Conservation (phyloP, 805 yeast genomes). For the Metschnikowia similis region DNA sequence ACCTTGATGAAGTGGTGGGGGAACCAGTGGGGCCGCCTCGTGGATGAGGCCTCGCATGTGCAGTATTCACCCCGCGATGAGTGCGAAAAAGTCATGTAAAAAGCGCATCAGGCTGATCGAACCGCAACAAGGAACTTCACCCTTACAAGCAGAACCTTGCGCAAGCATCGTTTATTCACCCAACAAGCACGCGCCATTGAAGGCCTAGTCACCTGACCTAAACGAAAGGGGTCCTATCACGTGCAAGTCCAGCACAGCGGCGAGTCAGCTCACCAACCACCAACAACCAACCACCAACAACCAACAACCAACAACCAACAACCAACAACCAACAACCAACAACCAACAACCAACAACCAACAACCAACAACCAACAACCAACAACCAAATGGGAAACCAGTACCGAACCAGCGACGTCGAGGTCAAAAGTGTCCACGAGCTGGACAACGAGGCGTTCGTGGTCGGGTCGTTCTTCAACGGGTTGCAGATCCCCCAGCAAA, state of each 20-base stretch:
- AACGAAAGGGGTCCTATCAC: too few relatives aligned
- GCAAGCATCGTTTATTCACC: too few relatives aligned
- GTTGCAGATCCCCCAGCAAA: slow-evolving; percentile 52
- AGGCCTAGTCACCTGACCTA: too few relatives aligned
- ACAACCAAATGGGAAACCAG: neutral
- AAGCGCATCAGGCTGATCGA: neutral
- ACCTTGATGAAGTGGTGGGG: neutral
- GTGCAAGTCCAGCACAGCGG: neutral
- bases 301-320: too few relatives aligned
- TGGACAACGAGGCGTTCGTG: slow-evolving; percentile 30
- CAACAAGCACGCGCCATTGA: too few relatives aligned
- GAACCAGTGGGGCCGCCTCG: neutral
- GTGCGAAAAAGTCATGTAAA: slow-evolving; percentile 3
- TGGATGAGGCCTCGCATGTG: neutral
- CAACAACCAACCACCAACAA: too few relatives aligned
- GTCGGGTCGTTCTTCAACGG: slow-evolving; percentile 82
- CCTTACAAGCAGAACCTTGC: too few relatives aligned
- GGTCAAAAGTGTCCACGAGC: slow-evolving; percentile 3
- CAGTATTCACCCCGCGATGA: slow-evolving; percentile 1
- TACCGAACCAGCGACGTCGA: neutral
- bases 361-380: neutral
- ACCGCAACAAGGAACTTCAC: too few relatives aligned
- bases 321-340: neutral
- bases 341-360: neutral
- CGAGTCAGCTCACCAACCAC: too few relatives aligned